Conservation (phyloP, 2,329 filamentous ascomycete species). For the Aspergillus latus region DNA sequence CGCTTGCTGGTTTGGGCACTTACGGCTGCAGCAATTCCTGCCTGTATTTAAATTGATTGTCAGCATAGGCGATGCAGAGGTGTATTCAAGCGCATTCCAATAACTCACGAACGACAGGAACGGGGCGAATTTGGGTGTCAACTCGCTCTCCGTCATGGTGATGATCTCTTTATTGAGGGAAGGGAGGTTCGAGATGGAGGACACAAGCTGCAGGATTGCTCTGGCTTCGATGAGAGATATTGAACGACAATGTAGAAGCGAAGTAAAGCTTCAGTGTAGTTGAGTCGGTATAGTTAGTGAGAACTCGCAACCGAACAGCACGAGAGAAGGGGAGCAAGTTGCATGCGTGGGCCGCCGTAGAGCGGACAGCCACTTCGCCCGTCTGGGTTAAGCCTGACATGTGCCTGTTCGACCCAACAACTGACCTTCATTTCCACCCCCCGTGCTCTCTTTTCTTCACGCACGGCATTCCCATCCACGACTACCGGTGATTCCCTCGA, state of each 20-base stretch:
- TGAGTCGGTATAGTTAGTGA: background rate
- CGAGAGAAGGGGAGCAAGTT: conserved; percentile 13
- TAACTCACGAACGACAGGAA: conserved; percentile 66
- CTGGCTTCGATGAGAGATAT: background rate
- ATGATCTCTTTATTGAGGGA: conserved; percentile 4
- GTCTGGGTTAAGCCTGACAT: conserved; percentile 27
- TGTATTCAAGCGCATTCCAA: background rate
- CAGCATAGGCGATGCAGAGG: background rate
- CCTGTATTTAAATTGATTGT: conserved; percentile 38
- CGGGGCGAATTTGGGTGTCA: conserved; percentile 63
- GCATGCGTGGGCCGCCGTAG: conserved; percentile 24
- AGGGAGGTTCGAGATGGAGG: background rate
- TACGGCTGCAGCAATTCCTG: conserved; percentile 52
- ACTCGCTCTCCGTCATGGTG: conserved; percentile 50
- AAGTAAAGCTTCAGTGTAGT: background rate
- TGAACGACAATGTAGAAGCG: background rate
- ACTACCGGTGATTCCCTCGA: conserved; percentile 1
- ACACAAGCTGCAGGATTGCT: background rate
- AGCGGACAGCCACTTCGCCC: conserved; percentile 15
- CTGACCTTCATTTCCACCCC: conserved; percentile 15
- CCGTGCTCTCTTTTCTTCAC: conserved; percentile 15
- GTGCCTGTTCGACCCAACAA: conserved; percentile 29
- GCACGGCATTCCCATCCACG: conserved; percentile 4
- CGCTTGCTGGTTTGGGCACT: conserved; percentile 25
- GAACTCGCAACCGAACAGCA: background rate